These are phyloP conservation scores for Claviceps sp. DNA, from an alignment of 2,329 filamentous ascomycete genomes.

Conservation along the genomic window DNA sequence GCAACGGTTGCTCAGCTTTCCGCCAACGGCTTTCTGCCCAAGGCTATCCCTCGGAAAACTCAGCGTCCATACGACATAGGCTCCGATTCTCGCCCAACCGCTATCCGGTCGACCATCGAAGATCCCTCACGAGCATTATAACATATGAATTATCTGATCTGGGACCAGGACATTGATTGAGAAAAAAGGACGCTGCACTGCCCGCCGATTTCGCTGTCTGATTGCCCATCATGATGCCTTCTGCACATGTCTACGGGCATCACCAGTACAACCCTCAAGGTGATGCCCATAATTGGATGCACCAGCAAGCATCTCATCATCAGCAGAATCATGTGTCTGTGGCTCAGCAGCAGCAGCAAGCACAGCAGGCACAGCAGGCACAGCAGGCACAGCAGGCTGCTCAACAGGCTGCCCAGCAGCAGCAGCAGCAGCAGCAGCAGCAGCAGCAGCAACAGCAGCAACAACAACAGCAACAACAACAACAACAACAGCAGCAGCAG, in stretches of 20 bases:
- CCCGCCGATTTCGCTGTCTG: neutral
- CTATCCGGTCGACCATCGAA: neutral
- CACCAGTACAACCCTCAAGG: constrained; percentile 51
- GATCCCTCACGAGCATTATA: neutral
- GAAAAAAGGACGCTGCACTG: neutral
- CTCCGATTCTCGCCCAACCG: neutral
- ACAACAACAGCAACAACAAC: constrained; percentile 11
- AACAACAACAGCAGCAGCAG: constrained; percentile 7
- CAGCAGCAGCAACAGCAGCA: constrained; percentile 30
- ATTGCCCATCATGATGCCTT: constrained; percentile 42
- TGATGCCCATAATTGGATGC: constrained; percentile 52
- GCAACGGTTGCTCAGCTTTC: neutral
- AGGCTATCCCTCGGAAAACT: neutral
- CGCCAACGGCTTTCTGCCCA: neutral
- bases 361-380: too few relatives aligned
- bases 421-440: constrained; percentile 22
- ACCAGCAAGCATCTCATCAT: constrained; percentile 47
- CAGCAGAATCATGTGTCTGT: constrained; percentile 45
- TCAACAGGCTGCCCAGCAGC: constrained; percentile 23
- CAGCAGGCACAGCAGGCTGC: constrained; percentile 6
- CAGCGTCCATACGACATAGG: neutral
- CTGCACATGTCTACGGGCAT: constrained; percentile 52
- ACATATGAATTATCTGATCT: neutral
- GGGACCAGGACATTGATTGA: neutral
- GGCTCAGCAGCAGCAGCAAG: constrained; percentile 32